Evolutionary conservation across 495 filamentous ascomycete species (phyloP), one percentile per base, ranked within the genome.

Genomic region (Neurospora sp.): DNA sequence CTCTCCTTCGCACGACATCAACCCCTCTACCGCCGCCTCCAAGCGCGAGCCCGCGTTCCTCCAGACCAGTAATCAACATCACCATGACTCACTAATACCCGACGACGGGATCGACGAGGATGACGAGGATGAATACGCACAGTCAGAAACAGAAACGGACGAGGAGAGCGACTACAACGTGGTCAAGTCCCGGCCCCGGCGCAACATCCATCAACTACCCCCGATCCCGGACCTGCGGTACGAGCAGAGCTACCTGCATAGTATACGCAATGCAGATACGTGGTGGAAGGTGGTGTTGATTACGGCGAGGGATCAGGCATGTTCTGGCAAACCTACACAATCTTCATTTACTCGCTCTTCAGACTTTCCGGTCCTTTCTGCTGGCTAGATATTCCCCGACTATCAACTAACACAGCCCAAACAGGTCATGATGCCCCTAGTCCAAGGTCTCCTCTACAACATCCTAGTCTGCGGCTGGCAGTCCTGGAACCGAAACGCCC

Each of bases 221-320:
- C 95, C 96, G 1, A 83, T 99, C 77, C 96, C 96, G 2, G 96
- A 99, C 82, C 83, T 99, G 76, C 87, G 96, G 70, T 98, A 98
- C 81, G 96, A 99, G 85, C 96, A 99, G 87, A 97, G 94, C 83
- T 98, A 98, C 79, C 85, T 99, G 48, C 90, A 90, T 69, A 94
- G 93, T 80, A 89, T 99, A 72, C 88, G 89, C 75, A 85, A 87
- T 70, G 93, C 93, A 27, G 87, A 96, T 73, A 90, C 88, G 37
- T 93, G 88, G 89, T 89, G 90, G 82, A 88, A 88, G 75, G 87
- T 99, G 42, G 87, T 86, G 35, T 93, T 89, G 87, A 95, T 98
- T 75, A 98, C 96, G 23, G 79, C 91, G 69, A 83, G 93, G 77
- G 96, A 98, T 82, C 95, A 98, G 88, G 92, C 96, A 77, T 70